Evolutionary conservation across 257 asterid genomes (phyloP).

Genomic region (Jaltomata sinuosa): DNA sequence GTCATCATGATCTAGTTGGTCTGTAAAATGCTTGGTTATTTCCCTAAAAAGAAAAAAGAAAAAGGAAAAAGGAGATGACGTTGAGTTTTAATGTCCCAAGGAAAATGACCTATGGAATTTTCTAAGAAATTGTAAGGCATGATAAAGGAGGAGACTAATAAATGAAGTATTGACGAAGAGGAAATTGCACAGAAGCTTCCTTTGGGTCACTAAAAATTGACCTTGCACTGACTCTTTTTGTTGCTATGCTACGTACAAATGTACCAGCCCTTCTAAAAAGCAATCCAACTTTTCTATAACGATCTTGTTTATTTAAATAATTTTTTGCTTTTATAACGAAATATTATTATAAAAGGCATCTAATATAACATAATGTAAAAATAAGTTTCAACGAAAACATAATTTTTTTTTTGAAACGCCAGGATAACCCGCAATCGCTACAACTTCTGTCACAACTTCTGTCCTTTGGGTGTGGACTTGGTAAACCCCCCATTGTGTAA

Average conservation of each 20-base stretch:
- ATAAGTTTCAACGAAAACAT: background rate
- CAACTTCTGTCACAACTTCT: no score
- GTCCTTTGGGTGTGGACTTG: no score
- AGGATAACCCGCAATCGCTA: no score
- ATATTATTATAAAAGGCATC: no score
- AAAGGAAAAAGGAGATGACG: background rate
- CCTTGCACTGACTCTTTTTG: background rate
- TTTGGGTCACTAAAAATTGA: slow-evolving; percentile 7
- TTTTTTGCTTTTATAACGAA: no score
- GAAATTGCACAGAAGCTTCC: slow-evolving; percentile 36
- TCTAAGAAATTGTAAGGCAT: slow-evolving; percentile 10
- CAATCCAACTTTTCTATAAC: background rate
- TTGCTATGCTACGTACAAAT: background rate
- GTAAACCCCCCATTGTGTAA: no score
- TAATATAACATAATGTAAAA: background rate
- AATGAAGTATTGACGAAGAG: slow-evolving; percentile 8
- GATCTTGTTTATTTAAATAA: background rate
- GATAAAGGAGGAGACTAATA: background rate
- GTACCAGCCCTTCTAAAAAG: background rate
- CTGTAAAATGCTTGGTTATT: background rate
- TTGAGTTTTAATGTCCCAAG: background rate
- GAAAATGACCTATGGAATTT: background rate
- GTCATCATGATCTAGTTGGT: background rate
- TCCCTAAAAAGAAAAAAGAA: background rate
- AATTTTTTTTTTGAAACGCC: no score